Conservation (phyloP, 75 land plant species). For the Gnetum montanum region DNA sequence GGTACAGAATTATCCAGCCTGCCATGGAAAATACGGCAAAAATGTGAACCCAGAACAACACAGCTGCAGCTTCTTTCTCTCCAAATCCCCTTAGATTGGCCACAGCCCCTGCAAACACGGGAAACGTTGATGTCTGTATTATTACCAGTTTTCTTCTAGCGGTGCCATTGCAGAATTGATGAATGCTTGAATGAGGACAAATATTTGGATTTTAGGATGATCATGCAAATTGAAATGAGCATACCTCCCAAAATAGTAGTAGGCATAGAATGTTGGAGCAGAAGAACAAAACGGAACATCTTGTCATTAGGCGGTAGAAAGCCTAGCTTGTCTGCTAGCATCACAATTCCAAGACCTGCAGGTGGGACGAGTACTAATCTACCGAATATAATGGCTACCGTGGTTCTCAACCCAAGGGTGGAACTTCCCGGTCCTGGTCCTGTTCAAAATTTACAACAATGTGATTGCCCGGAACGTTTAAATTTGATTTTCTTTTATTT, state of each 20-base stretch:
- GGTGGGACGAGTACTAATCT: constrained; percentile 77
- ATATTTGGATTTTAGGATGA: neutral
- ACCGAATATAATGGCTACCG: constrained; percentile 67
- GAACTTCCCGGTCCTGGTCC: constrained; percentile 72
- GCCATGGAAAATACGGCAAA: constrained; percentile 82
- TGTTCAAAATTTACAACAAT: neutral
- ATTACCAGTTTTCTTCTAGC: neutral
- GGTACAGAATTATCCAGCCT: constrained; percentile 70
- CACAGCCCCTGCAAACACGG: constrained; percentile 74
- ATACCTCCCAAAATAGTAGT: constrained; percentile 83
- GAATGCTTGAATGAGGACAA: neutral
- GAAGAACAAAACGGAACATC: constrained; percentile 87
- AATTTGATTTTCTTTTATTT: neutral
- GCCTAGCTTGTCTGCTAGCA: constrained; percentile 74
- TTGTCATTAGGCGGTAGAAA: constrained; percentile 70
- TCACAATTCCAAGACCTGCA: constrained; percentile 70
- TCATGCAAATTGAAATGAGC: neutral
- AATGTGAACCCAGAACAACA: constrained; percentile 89
- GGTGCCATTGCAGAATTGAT: too few species aligned
- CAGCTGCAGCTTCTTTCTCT: constrained; percentile 73
- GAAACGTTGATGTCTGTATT: neutral
- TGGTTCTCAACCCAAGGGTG: constrained; percentile 72
- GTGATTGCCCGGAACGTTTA: neutral
- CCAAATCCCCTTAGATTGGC: constrained; percentile 78
- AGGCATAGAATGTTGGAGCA: constrained; percentile 96